Evolutionary conservation across 345 rosid species (phyloP).

Genomic region (Xanthoceras sorbifolium): DNA sequence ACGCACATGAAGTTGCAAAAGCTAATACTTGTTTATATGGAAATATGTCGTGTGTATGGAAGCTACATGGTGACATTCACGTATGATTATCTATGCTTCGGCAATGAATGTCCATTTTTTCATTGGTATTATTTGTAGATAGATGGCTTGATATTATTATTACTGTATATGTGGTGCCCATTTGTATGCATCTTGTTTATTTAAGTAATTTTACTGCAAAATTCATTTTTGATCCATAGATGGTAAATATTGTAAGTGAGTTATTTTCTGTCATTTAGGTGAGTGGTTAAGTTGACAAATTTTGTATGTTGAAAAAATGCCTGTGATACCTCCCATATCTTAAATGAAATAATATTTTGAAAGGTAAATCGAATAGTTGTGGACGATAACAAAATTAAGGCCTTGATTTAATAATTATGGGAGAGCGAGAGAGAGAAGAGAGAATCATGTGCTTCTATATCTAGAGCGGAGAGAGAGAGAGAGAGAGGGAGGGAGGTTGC

Average conservation of each 20-base stretch:
- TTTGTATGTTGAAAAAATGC: background rate
- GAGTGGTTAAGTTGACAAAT: background rate
- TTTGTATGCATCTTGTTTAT: background rate
- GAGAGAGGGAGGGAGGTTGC: background rate
- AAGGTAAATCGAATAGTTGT: background rate
- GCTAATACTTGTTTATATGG: slow-evolving; percentile 52
- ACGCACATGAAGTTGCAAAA: slow-evolving; percentile 62
- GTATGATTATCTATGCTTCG: slow-evolving; percentile 29
- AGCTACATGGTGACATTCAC: slow-evolving; percentile 89
- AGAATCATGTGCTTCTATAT: background rate
- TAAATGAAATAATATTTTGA: background rate
- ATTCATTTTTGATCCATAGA: background rate
- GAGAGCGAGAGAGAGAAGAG: background rate
- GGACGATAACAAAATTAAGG: background rate
- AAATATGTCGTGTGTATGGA: slow-evolving; percentile 78
- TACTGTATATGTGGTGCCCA: background rate
- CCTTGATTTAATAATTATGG: background rate
- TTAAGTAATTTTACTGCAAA: background rate
- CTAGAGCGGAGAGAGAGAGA: background rate
- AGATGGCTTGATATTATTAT: background rate
- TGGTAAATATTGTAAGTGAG: background rate
- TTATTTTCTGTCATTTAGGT: background rate
- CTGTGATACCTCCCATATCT: background rate
- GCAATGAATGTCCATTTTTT: slow-evolving; percentile 14
- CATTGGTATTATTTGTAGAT: background rate